Evolutionary conservation across 2,329 filamentous ascomycete genomes (phyloP), one percentile per base, ranked within the genome.

Genomic region (Hymenotorrendiella dingleyae): DNA sequence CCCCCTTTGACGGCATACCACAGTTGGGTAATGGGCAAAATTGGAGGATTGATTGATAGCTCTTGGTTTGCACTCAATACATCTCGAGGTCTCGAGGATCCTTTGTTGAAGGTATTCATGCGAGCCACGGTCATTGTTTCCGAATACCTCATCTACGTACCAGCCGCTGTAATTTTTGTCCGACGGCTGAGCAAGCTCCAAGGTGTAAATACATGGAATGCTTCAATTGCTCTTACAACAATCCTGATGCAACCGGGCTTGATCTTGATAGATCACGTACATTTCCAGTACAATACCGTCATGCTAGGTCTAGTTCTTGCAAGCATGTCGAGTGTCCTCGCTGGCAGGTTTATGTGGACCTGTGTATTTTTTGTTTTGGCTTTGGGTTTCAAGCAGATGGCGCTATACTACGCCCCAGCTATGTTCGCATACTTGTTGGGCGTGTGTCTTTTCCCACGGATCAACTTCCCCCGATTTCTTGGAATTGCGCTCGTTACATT

Each of bases 311-410:
- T 97, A 36, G 80, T 93, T 8, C 70, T 94, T 22, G 88, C 88
- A 1, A 87, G 84, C 56, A 80, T 96, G 69, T 93, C 91, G 30
- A 93, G 86, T 62, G 84, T 97, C 67, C 65, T 95, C 38, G 88
- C 89, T 3, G 86, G 86, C 4, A 78, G 89, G 36, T 83, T 83
- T 56, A 76, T 94, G 48, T 96, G 91, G 89, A 80, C 86, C 20
- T 89, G 87, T 49, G 78, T 95, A 46, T 95, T 95, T 69, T 98
- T 98, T 56, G 93, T 98, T 6, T 80, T 78, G 12, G 86, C 91
- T 3, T 71, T 98, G n/a, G 88, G 88, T 5, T 98, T 97, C 73
- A 98, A 98, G 71, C 93, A 98, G 65, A 98, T 98, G 94, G 91
- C 91, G 1, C 73, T 98, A 12, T 98, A 97, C 68, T 98, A 96